A percentile compares a stretch with the other conserved stretches of the same genome.
These are phyloP conservation scores for Flaveria ramosissima DNA, from an alignment of 129 eudicot species.

Conservation along the genomic window DNA sequence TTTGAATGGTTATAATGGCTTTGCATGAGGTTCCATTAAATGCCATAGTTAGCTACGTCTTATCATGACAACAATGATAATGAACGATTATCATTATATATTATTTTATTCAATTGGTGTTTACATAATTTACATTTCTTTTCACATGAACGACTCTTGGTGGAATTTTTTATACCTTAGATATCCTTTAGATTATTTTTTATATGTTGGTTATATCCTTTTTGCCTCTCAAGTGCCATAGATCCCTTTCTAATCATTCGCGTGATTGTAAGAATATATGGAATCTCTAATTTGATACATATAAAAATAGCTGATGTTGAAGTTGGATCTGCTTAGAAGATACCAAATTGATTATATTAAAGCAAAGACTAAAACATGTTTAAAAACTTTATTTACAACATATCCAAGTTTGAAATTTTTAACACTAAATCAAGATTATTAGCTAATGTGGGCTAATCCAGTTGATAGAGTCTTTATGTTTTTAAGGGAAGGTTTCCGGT, in stretches of 20 bases:
- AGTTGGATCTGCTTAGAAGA: constrained; percentile 18
- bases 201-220: constrained; percentile 19
- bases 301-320: constrained; percentile 13
- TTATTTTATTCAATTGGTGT: not conserved
- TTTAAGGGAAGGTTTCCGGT: too few relatives aligned
- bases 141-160: constrained; percentile 22
- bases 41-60: not conserved
- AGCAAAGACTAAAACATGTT: not conserved
- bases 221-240: constrained; percentile 20
- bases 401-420: not conserved
- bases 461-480: too few relatives aligned
- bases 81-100: not conserved
- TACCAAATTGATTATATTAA: not conserved
- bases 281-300: constrained; percentile 16
- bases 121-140: not conserved
- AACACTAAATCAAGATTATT: not conserved
- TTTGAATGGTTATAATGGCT: not conserved
- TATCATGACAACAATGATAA: not conserved
- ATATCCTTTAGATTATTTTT: constrained; percentile 18
- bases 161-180: constrained; percentile 11
- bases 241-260: constrained; percentile 8
- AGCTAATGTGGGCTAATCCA: too few relatives aligned
- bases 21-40: not conserved
- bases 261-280: constrained; percentile 15
- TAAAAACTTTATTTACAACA: not conserved